Evolutionary conservation across 805 yeast genomes (phyloP).

Genomic region (Cyberlindnera japonica): DNA sequence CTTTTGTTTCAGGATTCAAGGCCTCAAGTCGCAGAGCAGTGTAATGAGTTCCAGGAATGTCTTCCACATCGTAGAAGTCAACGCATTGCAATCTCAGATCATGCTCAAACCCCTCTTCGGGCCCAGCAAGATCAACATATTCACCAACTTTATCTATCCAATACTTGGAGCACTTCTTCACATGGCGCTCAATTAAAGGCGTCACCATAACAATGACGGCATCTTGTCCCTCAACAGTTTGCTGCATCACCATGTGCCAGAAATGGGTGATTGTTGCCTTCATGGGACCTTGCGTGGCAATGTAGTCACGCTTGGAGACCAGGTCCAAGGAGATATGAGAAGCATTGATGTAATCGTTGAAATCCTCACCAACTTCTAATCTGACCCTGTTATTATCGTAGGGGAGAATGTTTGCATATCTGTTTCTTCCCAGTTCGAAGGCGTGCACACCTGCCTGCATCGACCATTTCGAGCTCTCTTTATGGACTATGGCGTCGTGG

Average conservation of each 20-base stretch:
- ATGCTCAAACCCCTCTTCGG: conserved; percentile 11
- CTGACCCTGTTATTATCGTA: conserved; percentile 57
- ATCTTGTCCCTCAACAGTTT: conserved; percentile 54
- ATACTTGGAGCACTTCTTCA: conserved; percentile 75
- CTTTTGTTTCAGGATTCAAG: conserved; percentile 26
- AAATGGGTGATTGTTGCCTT: conserved; percentile 71
- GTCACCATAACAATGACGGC: conserved; percentile 71
- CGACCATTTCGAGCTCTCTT: conserved; percentile 24
- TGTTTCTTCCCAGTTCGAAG: conserved; percentile 37
- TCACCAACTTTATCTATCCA: conserved; percentile 54
- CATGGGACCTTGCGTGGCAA: conserved; percentile 83
- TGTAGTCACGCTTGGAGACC: conserved; percentile 36
- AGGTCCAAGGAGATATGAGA: conserved; percentile 13
- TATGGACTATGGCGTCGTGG: conserved; percentile 33
- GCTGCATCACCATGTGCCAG: conserved; percentile 79
- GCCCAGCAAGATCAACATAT: conserved; percentile 4
- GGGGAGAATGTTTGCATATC: conserved; percentile 63
- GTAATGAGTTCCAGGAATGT: conserved; percentile 15
- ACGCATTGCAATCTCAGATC: conserved; percentile 22
- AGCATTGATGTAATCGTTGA: conserved; percentile 25
- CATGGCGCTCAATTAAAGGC: conserved; percentile 64
- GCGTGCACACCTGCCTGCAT: conserved; percentile 18
- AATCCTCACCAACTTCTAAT: conserved; percentile 29
- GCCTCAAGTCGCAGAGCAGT: conserved; percentile 22
- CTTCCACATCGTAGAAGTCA: conserved; percentile 7